Conservation (phyloP, 1,139 yeast species). For the Pneumocystis oryctolagi region DNA sequence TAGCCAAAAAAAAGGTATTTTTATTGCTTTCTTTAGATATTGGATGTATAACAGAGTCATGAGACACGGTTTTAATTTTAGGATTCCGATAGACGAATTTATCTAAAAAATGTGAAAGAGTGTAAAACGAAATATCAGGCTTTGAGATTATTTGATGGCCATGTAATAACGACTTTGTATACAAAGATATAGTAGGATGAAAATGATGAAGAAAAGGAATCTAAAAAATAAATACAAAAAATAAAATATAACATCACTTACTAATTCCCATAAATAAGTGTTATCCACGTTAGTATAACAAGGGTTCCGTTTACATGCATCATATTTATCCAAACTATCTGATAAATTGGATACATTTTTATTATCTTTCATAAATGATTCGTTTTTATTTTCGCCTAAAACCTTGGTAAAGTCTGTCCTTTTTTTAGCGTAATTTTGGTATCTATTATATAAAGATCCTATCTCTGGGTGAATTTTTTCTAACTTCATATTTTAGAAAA, state of each 20-base stretch:
- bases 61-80: constrained; percentile 43
- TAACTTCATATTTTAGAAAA: constrained; percentile 22
- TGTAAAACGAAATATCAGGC: constrained; percentile 82
- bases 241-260: not conserved
- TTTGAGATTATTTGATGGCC: constrained; percentile 38
- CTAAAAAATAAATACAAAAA: constrained; percentile 18
- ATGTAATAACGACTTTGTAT: constrained; percentile 43
- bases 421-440: constrained; percentile 19
- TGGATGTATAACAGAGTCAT: constrained; percentile 89
- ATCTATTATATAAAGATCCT: constrained; percentile 32
- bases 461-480: constrained; percentile 38
- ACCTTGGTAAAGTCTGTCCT: constrained; percentile 18
- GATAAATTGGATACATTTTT: not conserved
- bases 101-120: constrained; percentile 81
- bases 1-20: constrained; percentile 57
- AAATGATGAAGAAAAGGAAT: constrained; percentile 59
- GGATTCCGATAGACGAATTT: constrained; percentile 91
- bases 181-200: constrained; percentile 81
- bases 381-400: constrained; percentile 26
- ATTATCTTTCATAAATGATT: not conserved
- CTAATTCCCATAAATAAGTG: constrained; percentile 70
- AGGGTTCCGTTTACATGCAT: constrained; percentile 85
- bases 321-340: constrained; percentile 33
- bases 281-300: constrained; percentile 65
- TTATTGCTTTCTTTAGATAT: constrained; percentile 72